Conservation (phyloP, 1,284 basidiomycete species). For the Pseudozyma sp. region DNA sequence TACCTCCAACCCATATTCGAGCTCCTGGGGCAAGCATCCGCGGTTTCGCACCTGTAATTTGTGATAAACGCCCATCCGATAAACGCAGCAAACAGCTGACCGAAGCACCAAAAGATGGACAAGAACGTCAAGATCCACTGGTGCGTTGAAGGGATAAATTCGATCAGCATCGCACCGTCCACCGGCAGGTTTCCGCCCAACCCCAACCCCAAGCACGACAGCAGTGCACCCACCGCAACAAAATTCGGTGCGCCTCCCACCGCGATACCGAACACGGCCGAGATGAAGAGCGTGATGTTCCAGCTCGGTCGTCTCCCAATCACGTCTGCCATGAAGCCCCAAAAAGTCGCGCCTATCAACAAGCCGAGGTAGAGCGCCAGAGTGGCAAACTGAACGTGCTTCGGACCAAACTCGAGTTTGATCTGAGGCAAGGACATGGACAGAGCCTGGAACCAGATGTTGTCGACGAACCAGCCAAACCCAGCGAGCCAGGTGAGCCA, state of each 20-base stretch:
- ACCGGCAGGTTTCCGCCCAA: conserved; percentile 72
- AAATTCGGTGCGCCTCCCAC: conserved; percentile 75
- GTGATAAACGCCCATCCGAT: conserved; percentile 71
- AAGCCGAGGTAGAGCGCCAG: conserved; percentile 75
- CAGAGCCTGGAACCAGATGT: conserved; percentile 61
- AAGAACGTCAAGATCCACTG: conserved; percentile 77
- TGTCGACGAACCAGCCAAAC: conserved; percentile 73
- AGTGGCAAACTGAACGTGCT: conserved; percentile 59
- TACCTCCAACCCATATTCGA: conserved; percentile 77
- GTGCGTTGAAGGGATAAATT: conserved; percentile 57
- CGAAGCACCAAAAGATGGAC: conserved; percentile 77
- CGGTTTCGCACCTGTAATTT: conserved; percentile 69
- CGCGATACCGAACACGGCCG: conserved; percentile 75
- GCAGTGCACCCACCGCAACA: conserved; percentile 72
- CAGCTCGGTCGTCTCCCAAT: conserved; percentile 73
- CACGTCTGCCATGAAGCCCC: conserved; percentile 71
- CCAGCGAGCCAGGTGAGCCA: conserved; percentile 75
- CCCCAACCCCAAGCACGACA: conserved; percentile 74
- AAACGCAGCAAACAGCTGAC: conserved; percentile 71
- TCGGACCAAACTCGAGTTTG: conserved; percentile 53
- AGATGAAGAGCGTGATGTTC: conserved; percentile 75
- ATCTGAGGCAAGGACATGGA: conserved; percentile 61
- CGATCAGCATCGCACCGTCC: conserved; percentile 64
- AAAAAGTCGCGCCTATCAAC: conserved; percentile 74
- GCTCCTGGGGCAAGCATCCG: conserved; percentile 70